These are phyloP conservation scores for Ophiocordyceps camponoti-floridani DNA, from an alignment of 2,329 filamentous ascomycete species.

Conservation along the genomic window DNA sequence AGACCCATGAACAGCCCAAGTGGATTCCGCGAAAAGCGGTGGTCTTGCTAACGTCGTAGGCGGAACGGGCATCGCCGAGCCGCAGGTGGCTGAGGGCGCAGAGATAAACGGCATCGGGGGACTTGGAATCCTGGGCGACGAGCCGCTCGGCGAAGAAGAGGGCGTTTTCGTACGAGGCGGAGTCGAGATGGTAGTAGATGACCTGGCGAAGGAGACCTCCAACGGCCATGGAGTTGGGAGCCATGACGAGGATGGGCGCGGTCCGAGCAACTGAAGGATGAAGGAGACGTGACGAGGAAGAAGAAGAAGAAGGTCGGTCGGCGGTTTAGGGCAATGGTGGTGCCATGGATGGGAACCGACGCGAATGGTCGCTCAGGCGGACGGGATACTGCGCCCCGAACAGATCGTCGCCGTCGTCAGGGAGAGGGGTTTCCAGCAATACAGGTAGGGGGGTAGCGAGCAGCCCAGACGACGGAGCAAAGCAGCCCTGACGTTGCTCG, in stretches of 20 bases:
- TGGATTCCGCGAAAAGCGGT: conserved; percentile 55
- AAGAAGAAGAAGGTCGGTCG: background rate
- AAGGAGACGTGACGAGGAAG: background rate
- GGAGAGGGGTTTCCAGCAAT: too few species aligned
- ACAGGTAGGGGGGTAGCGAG: too few species aligned
- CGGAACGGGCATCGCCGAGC: conserved; percentile 65
- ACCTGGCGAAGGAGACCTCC: conserved; percentile 38
- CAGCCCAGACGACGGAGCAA: too few species aligned
- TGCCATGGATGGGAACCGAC: conserved; percentile 1
- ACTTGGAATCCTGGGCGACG: conserved; percentile 65
- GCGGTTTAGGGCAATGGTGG: conserved; percentile 1
- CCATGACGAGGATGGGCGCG: conserved; percentile 20
- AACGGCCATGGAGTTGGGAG: conserved; percentile 30
- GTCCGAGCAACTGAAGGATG: conserved; percentile 1
- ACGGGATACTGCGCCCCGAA: too few species aligned
- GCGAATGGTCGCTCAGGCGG: background rate
- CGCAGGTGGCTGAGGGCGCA: conserved; percentile 72
- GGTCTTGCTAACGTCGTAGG: conserved; percentile 65
- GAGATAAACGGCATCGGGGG: conserved; percentile 65
- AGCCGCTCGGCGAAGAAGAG: conserved; percentile 85
- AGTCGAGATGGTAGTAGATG: conserved; percentile 63
- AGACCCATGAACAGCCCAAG: conserved; percentile 77
- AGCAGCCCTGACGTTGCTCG: too few species aligned
- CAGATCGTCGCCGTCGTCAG: too few species aligned
- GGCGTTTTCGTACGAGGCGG: conserved; percentile 74